Evolutionary conservation across 805 yeast species (phyloP), one percentile per base, ranked within the genome.

Genomic region (Teunomyces panamensis): DNA sequence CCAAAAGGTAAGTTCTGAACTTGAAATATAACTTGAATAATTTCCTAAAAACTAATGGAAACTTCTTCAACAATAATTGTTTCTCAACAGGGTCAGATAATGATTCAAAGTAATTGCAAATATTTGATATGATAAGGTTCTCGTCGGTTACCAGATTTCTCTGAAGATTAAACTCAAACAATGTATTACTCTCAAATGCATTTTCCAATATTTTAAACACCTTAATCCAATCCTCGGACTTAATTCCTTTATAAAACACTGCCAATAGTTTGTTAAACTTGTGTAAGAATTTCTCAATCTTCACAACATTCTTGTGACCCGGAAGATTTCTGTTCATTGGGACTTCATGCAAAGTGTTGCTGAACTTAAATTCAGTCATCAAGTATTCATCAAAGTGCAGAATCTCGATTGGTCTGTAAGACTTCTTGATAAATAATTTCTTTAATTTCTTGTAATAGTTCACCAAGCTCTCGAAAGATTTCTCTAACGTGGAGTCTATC

Each of bases 171-270:
- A 82, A 78, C 43, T 76, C 71, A 59, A 86, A 84, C 48, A 89
- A 68, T 7, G 84, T 77, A 9, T 79, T 67, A 42, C 77, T 81
- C 17, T 80, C 79, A 24, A 84, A 79, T 49, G 85, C 84, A 29
- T 79, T 69, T 60, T 91, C 97, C 39, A 92, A 65, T 1, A 84
- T 67, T 58, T 89, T 92, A 61, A 80, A 87, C 3, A 85, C 79
- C 47, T 78, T 77, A 44, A 89, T 72, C 97, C 97, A 92, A 56
- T 91, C 96, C 50, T 78, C 79, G 9, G 81, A 64, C 9, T 81
- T 75, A 30, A 85, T 76, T 9, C 80, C 76, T 26, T 68, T 71
- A 59, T 85, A 83, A 29, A 85, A 72, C 3, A 78, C 76, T 2
- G 78, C 70, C 26, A 87, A 75, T 5, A 88, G 69, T 13, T 73